Evolutionary conservation across 2,329 filamentous ascomycete species (phyloP).

Genomic region (Trichoderma sp.): DNA sequence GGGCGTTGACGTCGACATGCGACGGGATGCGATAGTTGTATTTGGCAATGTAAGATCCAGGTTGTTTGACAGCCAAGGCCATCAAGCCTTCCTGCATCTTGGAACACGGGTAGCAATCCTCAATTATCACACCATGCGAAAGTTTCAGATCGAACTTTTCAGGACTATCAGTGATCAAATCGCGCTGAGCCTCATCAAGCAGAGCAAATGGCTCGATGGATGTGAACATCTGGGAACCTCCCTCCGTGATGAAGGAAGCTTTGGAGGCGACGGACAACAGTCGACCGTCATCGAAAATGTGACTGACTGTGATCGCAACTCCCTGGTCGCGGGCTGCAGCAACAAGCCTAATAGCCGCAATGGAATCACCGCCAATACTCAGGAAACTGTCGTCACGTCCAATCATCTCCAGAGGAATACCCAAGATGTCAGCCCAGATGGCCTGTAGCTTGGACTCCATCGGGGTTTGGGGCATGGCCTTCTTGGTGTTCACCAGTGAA

Average conservation of each 20-base stretch:
- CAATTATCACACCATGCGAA: not conserved
- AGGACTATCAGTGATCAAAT: not conserved
- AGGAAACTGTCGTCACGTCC: constrained; percentile 42
- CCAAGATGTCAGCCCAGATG: constrained; percentile 15
- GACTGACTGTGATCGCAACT: not conserved
- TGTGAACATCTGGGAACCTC: too few species aligned
- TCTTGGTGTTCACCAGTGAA: not conserved
- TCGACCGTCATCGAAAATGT: constrained; percentile 2
- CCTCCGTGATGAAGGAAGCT: not conserved
- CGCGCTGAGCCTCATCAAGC: not conserved
- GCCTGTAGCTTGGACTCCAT: constrained; percentile 1
- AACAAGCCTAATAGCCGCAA: constrained; percentile 32
- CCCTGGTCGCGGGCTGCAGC: not conserved
- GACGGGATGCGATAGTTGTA: not conserved
- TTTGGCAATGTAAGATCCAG: not conserved
- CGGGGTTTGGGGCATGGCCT: constrained; percentile 1
- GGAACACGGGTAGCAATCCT: not conserved
- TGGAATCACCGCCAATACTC: constrained; percentile 48
- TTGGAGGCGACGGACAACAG: not conserved
- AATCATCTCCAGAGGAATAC: constrained; percentile 1
- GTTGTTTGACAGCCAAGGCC: constrained; percentile 1
- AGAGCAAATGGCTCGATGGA: not conserved
- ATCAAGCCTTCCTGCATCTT: constrained; percentile 6
- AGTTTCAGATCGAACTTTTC: not conserved
- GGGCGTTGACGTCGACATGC: not conserved